A percentile compares a stretch with the other conserved stretches of the same genome.
Conservation (phyloP, 2,329 filamentous ascomycete genomes). For the Monosporascus sp. region DNA sequence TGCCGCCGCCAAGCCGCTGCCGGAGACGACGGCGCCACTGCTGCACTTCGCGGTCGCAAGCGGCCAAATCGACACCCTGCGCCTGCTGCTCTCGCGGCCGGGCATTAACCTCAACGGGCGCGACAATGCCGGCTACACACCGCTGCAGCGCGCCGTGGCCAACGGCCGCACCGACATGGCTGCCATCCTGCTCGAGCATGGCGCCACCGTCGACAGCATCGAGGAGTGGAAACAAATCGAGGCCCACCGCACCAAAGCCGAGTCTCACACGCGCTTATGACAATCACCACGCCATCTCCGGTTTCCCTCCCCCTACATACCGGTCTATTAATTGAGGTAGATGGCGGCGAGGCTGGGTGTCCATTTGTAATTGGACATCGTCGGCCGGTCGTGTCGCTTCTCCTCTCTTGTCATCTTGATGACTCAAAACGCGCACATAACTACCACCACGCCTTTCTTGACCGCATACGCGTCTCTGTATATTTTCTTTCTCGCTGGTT, state of each 20-base stretch:
- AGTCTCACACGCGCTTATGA: background rate
- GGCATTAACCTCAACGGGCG: slow-evolving; percentile 25
- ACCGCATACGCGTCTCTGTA: too few relatives aligned
- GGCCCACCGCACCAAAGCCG: background rate
- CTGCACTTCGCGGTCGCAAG: slow-evolving; percentile 27
- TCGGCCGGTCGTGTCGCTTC: too few relatives aligned
- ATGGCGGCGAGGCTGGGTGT: too few relatives aligned
- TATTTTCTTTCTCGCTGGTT: too few relatives aligned
- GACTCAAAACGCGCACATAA: too few relatives aligned
- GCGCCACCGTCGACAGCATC: slow-evolving; percentile 22
- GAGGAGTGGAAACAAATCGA: slow-evolving; percentile 5
- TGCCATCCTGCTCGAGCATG: slow-evolving; percentile 24
- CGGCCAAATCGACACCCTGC: slow-evolving; percentile 24
- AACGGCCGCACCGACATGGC: slow-evolving; percentile 27
- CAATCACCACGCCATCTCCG: background rate
- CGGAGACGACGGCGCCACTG: slow-evolving; percentile 24
- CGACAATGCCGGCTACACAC: slow-evolving; percentile 24
- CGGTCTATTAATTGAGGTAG: background rate
- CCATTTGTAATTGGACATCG: too few relatives aligned
- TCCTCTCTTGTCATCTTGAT: too few relatives aligned
- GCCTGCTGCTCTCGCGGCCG: slow-evolving; percentile 22
- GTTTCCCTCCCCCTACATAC: background rate
- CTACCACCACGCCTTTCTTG: too few relatives aligned
- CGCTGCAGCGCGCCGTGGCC: slow-evolving; percentile 27
- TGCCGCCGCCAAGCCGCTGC: slow-evolving; percentile 20